Evolutionary conservation across 306 rosid genomes (phyloP).

Genomic region (Sechiopsis laciniata): DNA sequence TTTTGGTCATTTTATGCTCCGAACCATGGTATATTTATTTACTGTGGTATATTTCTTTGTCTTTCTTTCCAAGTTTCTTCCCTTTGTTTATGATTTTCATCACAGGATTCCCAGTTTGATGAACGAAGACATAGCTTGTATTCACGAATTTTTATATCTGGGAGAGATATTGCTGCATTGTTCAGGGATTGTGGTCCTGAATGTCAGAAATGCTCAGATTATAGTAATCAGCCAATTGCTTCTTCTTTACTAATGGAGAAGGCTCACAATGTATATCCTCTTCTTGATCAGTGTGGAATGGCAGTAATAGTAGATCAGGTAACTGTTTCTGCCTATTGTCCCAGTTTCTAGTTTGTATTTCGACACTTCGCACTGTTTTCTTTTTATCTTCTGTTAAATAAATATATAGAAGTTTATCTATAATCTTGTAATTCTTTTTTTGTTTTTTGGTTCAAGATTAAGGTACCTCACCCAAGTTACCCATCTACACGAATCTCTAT

Average conservation of each 20-base stretch:
- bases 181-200: constrained; percentile 75
- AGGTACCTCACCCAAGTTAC: constrained; percentile 86
- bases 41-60: constrained; percentile 22
- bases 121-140: constrained; percentile 64
- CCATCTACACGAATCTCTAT: constrained; percentile 79
- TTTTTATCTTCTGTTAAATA: background rate
- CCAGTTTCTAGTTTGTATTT: background rate
- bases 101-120: constrained; percentile 65
- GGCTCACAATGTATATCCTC: constrained; percentile 47
- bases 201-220: constrained; percentile 43
- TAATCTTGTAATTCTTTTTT: constrained; percentile 6
- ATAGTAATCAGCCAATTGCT: constrained; percentile 32
- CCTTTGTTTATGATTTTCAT: constrained; percentile 27
- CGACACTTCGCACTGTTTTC: constrained; percentile 15
- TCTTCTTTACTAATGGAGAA: constrained; percentile 31
- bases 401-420: background rate
- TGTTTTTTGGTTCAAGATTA: constrained; percentile 46
- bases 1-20: constrained; percentile 89
- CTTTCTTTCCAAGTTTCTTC: constrained; percentile 22
- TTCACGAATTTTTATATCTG: constrained; percentile 74
- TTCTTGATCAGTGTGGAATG: constrained; percentile 96
- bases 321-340: constrained; percentile 17
- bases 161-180: constrained; percentile 92
- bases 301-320: constrained; percentile 93
- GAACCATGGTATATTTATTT: constrained; percentile 60